These are phyloP conservation scores for Phoenix dactylifera DNA, from an alignment of 176 grass and related monocot species.

Conservation along the genomic window DNA sequence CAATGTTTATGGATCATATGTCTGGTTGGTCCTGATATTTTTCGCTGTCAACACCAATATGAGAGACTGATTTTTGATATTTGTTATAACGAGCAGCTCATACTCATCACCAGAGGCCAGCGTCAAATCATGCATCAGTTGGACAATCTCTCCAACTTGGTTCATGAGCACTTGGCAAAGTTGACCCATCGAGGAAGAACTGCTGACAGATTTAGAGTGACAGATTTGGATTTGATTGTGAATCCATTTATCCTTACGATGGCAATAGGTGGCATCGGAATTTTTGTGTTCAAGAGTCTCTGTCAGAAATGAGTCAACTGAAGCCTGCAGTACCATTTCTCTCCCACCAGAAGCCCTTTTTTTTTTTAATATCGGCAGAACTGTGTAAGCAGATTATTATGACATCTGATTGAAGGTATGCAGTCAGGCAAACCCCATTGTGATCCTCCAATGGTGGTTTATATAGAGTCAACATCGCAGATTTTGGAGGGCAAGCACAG, in stretches of 20 bases:
- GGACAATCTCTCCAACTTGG: slow-evolving; percentile 59
- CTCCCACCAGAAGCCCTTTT: not conserved
- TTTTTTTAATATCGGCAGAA: no score
- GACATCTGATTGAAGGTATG: no score
- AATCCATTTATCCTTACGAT: slow-evolving; percentile 42
- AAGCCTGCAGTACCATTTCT: not conserved
- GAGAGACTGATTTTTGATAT: no score
- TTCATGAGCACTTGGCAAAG: slow-evolving; percentile 54
- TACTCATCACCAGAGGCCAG: slow-evolving; percentile 62
- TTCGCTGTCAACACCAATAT: no score
- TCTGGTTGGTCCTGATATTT: no score
- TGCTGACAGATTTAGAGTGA: slow-evolving; percentile 18
- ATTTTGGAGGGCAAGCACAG: no score
- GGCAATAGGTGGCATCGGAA: slow-evolving; percentile 39
- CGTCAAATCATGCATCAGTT: slow-evolving; percentile 83
- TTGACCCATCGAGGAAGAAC: slow-evolving; percentile 33
- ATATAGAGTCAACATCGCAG: no score
- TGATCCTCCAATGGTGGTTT: no score
- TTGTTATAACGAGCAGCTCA: slow-evolving; percentile 37
- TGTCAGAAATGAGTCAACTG: slow-evolving; percentile 28
- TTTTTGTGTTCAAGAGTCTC: slow-evolving; percentile 48
- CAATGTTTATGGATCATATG: no score
- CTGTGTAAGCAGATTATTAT: no score
- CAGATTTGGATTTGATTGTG: slow-evolving; percentile 31
- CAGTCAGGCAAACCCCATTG: no score